phyloP scores from a whole-genome alignment of 2,329 filamentous ascomycete genomes.

The Knufia fluminis region DNA sequence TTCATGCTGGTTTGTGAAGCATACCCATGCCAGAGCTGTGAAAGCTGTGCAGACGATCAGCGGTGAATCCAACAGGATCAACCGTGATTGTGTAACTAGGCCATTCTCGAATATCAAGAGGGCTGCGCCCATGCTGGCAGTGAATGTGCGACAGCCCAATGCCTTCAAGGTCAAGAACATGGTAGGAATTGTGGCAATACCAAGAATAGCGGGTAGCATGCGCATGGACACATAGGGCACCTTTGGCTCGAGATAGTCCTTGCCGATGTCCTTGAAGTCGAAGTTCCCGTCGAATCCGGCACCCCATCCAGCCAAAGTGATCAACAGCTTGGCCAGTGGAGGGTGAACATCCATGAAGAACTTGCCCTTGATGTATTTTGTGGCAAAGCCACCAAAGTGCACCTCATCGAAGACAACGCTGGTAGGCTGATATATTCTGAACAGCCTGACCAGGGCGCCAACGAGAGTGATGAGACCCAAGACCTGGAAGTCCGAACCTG shows the following conservation, averaged over 20 bases:
- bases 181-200: constrained; percentile 76
- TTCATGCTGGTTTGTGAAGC: constrained; percentile 95
- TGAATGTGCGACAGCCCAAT: constrained; percentile 76
- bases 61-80: constrained; percentile 93
- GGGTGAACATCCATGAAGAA: constrained; percentile 99
- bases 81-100: constrained; percentile 82
- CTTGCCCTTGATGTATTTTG: constrained; percentile 97
- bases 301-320: constrained; percentile 87
- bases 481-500: constrained; percentile 71
- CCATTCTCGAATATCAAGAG: constrained; percentile 96
- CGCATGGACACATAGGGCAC: constrained; percentile 98
- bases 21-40: constrained; percentile 80
- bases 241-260: constrained; percentile 89
- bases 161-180: constrained; percentile 95
- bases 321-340: constrained; percentile 89
- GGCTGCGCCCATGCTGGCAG: constrained; percentile 70
- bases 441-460: constrained; percentile 72
- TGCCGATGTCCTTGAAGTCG: constrained; percentile 99
- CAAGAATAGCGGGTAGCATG: constrained; percentile 79
- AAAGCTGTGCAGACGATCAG: constrained; percentile 88
- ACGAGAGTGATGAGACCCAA: constrained; percentile 64
- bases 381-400: constrained; percentile 96
- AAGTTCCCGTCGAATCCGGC: constrained; percentile 93
- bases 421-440: constrained; percentile 89
- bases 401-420: constrained; percentile 99